phyloP scores from a whole-genome alignment of 441 rosid genomes.

The Manihot esculenta region DNA sequence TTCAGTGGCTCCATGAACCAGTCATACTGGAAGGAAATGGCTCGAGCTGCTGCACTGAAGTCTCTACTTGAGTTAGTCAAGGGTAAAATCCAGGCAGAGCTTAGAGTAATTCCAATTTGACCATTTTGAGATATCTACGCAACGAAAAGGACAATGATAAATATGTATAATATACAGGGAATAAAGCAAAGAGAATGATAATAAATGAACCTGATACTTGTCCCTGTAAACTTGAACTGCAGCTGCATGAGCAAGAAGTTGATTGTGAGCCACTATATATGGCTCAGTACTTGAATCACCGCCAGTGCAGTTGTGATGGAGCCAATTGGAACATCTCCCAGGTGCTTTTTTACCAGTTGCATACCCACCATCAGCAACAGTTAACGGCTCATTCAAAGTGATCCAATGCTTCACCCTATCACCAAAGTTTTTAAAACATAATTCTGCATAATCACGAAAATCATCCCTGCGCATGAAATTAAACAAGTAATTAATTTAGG shows the following conservation, averaged over 20 bases:
- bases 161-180: neutral
- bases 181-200: neutral
- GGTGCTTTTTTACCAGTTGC: slow-evolving; percentile 16
- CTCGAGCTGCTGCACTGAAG: slow-evolving; percentile 10
- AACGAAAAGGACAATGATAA: neutral
- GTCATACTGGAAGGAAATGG: slow-evolving; percentile 10
- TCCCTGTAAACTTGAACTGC: slow-evolving; percentile 9
- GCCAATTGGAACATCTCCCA: slow-evolving; percentile 17
- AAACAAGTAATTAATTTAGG: neutral
- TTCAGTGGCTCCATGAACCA: slow-evolving; percentile 21
- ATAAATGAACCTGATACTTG: neutral
- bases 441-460: slow-evolving; percentile 18
- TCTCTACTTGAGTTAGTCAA: slow-evolving; percentile 1
- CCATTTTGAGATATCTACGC: neutral
- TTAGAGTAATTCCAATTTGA: slow-evolving; percentile 18
- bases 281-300: slow-evolving; percentile 24
- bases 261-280: slow-evolving; percentile 11
- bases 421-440: slow-evolving; percentile 23
- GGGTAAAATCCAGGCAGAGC: neutral
- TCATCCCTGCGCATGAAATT: slow-evolving; percentile 6
- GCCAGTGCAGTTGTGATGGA: slow-evolving; percentile 1
- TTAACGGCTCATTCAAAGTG: slow-evolving; percentile 27
- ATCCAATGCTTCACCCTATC: slow-evolving; percentile 30
- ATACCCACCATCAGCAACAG: slow-evolving; percentile 10
- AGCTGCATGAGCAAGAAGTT: slow-evolving; percentile 28